These are phyloP conservation scores for Aspergillus saccharolyticus DNA, from an alignment of 495 filamentous ascomycete genomes.

Conservation along the genomic window DNA sequence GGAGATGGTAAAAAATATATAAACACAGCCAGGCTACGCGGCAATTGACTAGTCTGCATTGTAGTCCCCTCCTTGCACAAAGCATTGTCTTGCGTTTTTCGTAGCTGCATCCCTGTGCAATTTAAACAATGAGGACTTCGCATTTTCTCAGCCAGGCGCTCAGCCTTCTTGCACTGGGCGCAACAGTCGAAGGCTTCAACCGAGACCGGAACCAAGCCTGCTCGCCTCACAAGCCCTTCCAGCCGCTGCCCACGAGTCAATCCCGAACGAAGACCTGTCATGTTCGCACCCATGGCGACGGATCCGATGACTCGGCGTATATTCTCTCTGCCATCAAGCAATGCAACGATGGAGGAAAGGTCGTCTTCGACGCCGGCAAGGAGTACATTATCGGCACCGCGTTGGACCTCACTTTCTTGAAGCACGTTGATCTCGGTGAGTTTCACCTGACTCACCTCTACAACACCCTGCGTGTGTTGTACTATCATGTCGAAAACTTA, in stretches of 20 bases:
- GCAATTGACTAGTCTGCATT: not conserved
- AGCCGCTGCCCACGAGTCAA: constrained; percentile 30
- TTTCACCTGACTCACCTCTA: not conserved
- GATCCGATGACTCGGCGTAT: constrained; percentile 53
- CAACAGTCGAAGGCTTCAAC: constrained; percentile 18
- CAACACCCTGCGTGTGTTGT: not conserved
- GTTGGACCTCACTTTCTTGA: constrained; percentile 58
- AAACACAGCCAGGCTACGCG: not conserved
- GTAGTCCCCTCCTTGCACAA: too few relatives aligned
- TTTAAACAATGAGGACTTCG: constrained; percentile 27
- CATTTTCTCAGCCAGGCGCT: constrained; percentile 24
- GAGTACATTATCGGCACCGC: constrained; percentile 61
- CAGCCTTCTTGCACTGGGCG: constrained; percentile 22
- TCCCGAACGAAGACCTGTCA: constrained; percentile 31
- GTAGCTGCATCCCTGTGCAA: not conserved
- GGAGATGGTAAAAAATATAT: not conserved
- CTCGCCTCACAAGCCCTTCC: constrained; percentile 31
- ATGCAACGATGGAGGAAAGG: constrained; percentile 64
- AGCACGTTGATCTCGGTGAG: constrained; percentile 56
- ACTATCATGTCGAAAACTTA: not conserved
- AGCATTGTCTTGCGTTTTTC: too few relatives aligned
- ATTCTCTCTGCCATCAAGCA: constrained; percentile 54
- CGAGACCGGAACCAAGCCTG: constrained; percentile 27
- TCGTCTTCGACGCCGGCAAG: constrained; percentile 52
- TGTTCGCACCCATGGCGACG: constrained; percentile 34